Evolutionary conservation across 345 rosid genomes (phyloP).

Genomic region (Bruguiera sexangula): DNA sequence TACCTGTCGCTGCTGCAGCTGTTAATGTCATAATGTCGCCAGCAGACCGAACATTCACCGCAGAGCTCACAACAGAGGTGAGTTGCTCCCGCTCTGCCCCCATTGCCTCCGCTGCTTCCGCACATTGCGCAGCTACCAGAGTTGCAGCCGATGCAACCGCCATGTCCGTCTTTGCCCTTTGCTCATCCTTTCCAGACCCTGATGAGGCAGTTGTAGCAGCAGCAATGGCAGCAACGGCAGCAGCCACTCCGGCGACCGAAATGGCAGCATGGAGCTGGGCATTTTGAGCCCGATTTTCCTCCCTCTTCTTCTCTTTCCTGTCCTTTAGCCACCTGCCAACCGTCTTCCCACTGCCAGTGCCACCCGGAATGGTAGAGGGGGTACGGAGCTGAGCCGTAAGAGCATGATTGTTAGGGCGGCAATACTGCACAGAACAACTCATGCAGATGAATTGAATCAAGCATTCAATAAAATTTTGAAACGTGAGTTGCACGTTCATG

Average conservation of each 20-base stretch:
- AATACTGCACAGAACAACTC: slow-evolving; percentile 43
- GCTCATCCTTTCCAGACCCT: slow-evolving; percentile 61
- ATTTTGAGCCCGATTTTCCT: slow-evolving; percentile 71
- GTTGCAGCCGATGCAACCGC: slow-evolving; percentile 92
- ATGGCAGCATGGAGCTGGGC: slow-evolving; percentile 84
- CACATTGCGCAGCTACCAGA: slow-evolving; percentile 82
- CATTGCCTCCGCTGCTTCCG: slow-evolving; percentile 83
- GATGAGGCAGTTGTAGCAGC: slow-evolving; percentile 75
- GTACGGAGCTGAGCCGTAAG: slow-evolving; percentile 40
- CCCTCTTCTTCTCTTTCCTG: slow-evolving; percentile 81
- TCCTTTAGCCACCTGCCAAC: slow-evolving; percentile 87
- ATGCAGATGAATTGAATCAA: not conserved
- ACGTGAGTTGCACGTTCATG: too few relatives aligned
- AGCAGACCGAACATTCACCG: slow-evolving; percentile 71
- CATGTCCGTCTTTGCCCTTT: slow-evolving; percentile 66
- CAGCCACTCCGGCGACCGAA: slow-evolving; percentile 77
- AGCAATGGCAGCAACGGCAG: slow-evolving; percentile 84
- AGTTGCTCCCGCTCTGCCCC: slow-evolving; percentile 87
- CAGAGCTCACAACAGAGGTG: slow-evolving; percentile 74
- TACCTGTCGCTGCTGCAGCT: slow-evolving; percentile 90
- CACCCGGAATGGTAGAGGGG: slow-evolving; percentile 13
- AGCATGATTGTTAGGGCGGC: slow-evolving; percentile 40
- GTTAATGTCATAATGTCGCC: slow-evolving; percentile 90
- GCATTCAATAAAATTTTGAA: too few relatives aligned
- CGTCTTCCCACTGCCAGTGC: slow-evolving; percentile 59